Evolutionary conservation across 352 stramenopile genomes (phyloP), one percentile per base, ranked within the genome.

Genomic region (Phytophthora foliorum): DNA sequence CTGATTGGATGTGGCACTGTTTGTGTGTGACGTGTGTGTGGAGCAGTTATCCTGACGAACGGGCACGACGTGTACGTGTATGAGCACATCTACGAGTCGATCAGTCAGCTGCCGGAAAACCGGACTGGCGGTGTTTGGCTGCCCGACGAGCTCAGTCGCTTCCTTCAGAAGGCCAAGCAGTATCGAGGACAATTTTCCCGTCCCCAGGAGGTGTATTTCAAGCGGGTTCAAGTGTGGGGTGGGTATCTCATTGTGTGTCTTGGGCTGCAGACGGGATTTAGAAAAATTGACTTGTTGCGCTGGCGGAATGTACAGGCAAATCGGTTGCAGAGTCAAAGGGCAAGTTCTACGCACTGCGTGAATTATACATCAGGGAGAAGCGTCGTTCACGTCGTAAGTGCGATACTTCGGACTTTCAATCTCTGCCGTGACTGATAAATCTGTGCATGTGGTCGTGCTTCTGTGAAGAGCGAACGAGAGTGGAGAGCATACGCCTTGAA

Each of bases 261-360:
- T 46, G 38, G 14, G 17, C 14, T 49, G 21, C 19, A 24, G n/a
- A 36, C 17, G 16, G n/a, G 21, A 25, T 58, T 24, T 42, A 42
- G 6, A 10, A 42, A 42, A 19, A 19, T 19, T 19, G 36, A 42
- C 13, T 17, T 2, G 36, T 9, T 24, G 57, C 21, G 10, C n/a
- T 36, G 19, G 36, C 14, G 10, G 22, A 27, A 17, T 45, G 22
- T 49, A 14, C 19, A 89, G 81, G 80, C 19, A 91, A 90, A 62
- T 87, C 78, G 9, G 72, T 91, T 16, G 73, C 69, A 6, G 82
- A 95, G 24, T 79, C 82, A 4, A 81, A 77, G 36, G 77, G 46
- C 58, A 95, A 95, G 67, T 93, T 95, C 49, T 92, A 93, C 57
- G 67, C 82, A 38, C 67, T 92, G 24, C 81, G 83, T 9, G 82